Conservation (phyloP, 2,329 filamentous ascomycete species). For the Coniochaeta sp. region DNA sequence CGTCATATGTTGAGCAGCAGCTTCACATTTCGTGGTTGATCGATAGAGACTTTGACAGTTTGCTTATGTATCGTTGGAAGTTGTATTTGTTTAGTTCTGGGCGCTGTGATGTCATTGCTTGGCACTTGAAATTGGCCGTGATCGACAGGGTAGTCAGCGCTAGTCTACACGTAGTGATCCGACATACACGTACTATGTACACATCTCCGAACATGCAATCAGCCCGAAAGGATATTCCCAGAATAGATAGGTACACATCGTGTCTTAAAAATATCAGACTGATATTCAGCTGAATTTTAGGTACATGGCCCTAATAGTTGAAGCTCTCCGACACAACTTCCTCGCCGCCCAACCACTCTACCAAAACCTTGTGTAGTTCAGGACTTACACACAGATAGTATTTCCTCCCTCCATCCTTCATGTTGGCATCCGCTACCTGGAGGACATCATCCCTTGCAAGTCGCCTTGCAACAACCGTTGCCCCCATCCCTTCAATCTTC, state of each 20-base stretch:
- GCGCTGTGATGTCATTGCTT: not conserved
- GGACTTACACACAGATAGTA: slow-evolving; percentile 45
- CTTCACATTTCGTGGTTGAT: not conserved
- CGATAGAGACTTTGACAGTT: not conserved
- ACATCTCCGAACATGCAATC: too few relatives aligned
- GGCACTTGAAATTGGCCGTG: not conserved
- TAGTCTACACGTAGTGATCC: not conserved
- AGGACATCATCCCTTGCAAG: slow-evolving; percentile 34
- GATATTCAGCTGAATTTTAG: too few relatives aligned
- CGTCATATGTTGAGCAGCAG: not conserved
- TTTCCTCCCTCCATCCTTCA: slow-evolving; percentile 30
- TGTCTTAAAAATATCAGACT: too few relatives aligned
- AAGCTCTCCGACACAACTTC: slow-evolving; percentile 53
- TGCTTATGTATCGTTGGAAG: not conserved
- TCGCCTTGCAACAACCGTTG: slow-evolving; percentile 26
- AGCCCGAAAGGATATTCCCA: too few relatives aligned
- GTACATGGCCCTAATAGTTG: slow-evolving; percentile 34
- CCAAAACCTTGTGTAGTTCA: slow-evolving; percentile 29
- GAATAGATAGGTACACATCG: too few relatives aligned
- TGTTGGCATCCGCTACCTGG: slow-evolving; percentile 19
- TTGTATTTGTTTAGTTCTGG: not conserved
- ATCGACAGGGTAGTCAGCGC: too few relatives aligned
- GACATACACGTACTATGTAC: not conserved
- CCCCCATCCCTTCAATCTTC: slow-evolving; percentile 25
- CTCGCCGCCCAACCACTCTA: slow-evolving; percentile 47